A percentile compares a stretch with the other conserved stretches of the same genome.
Conservation (phyloP, 176 grass and related monocot genomes). For the Ampelocalamus luodianensis region DNA sequence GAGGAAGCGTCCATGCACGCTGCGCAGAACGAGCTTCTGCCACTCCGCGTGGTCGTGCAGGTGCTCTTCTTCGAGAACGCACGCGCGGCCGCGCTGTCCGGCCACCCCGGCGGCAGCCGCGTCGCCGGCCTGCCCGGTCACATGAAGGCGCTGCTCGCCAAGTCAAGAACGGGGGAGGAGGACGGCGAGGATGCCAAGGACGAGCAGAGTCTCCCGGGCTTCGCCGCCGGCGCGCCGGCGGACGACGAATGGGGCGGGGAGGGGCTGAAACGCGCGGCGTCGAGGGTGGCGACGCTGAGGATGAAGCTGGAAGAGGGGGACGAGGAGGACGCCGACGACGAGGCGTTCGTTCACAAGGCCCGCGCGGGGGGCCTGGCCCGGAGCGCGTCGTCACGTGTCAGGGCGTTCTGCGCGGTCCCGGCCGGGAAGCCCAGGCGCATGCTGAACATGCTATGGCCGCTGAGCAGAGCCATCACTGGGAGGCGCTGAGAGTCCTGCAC, state of each 20-base stretch:
- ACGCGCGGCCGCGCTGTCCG: slow-evolving; percentile 42
- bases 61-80: slow-evolving; percentile 91
- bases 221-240: background rate
- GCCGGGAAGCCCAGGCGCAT: slow-evolving; percentile 51
- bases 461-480: slow-evolving; percentile 52
- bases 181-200: background rate
- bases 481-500: slow-evolving; percentile 27
- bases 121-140: slow-evolving; percentile 41
- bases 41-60: slow-evolving; percentile 75
- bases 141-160: slow-evolving; percentile 50
- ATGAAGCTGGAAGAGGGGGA: slow-evolving; percentile 73
- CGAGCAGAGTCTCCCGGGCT: no score
- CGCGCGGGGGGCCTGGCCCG: slow-evolving; percentile 46
- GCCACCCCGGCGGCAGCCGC: slow-evolving; percentile 28
- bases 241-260: slow-evolving; percentile 55
- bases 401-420: slow-evolving; percentile 60
- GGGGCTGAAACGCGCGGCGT: slow-evolving; percentile 41
- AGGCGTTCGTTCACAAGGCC: slow-evolving; percentile 56
- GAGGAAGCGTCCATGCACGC: slow-evolving; percentile 70
- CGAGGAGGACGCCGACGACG: slow-evolving; percentile 54
- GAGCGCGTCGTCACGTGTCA: slow-evolving; percentile 65
- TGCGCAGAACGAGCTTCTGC: slow-evolving; percentile 76
- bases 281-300: slow-evolving; percentile 61
- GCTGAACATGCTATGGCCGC: slow-evolving; percentile 62
- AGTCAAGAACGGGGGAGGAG: slow-evolving; percentile 33